phyloP scores from a whole-genome alignment of 1,284 basidiomycete genomes.

The Ustilago sp. region DNA sequence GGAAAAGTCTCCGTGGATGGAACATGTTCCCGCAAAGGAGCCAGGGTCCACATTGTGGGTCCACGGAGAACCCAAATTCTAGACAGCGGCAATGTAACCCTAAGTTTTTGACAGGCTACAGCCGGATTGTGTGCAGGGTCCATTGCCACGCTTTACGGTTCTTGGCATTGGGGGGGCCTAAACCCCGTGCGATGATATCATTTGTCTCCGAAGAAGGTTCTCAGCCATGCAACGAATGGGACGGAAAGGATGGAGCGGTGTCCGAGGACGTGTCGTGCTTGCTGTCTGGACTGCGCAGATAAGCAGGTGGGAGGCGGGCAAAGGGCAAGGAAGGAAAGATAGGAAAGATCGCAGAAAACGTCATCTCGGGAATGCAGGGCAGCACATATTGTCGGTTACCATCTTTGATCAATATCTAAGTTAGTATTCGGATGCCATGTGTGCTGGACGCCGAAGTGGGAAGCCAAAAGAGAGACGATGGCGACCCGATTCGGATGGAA shows the following conservation, averaged over 20 bases:
- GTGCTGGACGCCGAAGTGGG: background rate
- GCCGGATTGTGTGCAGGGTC: background rate
- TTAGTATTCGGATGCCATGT: slow-evolving; percentile 1
- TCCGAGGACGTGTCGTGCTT: slow-evolving; percentile 1
- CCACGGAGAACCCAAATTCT: background rate
- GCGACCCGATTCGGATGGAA: background rate
- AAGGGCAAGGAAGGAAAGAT: background rate
- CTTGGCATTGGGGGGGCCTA: background rate
- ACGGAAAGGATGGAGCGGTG: too few species aligned
- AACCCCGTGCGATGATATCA: background rate
- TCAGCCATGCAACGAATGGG: background rate
- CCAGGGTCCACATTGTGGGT: background rate
- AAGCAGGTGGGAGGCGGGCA: background rate
- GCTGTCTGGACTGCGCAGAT: background rate
- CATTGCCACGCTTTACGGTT: background rate
- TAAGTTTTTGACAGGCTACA: background rate
- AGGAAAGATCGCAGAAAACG: background rate
- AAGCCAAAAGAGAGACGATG: background rate
- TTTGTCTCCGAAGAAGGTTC: background rate
- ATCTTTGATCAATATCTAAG: background rate
- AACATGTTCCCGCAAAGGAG: background rate
- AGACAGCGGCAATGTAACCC: background rate
- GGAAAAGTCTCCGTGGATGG: background rate
- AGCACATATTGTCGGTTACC: background rate
- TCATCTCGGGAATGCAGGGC: background rate